A percentile compares a stretch with the other conserved stretches of the same genome.
Evolutionary conservation across 164 flowering plant genomes (phyloP).

Genomic region (Hamamelis virginiana): DNA sequence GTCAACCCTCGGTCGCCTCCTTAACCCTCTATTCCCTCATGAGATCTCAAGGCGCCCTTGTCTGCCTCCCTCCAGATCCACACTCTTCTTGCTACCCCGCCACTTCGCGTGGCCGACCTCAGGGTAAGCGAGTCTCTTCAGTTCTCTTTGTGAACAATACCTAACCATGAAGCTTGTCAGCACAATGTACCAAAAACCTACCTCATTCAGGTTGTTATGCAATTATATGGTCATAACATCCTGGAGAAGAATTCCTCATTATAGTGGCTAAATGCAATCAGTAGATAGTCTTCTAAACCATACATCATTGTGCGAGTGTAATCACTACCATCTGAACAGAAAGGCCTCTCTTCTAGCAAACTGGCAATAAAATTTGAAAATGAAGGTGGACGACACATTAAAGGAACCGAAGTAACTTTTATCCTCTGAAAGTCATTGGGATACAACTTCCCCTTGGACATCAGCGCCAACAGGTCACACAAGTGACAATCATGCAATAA

Average conservation of each 20-base stretch:
- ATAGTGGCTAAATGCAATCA: too few relatives aligned
- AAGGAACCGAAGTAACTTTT: background rate
- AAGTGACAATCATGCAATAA: too few relatives aligned
- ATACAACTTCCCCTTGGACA: background rate
- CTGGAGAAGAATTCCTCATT: background rate
- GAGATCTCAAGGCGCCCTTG: too few relatives aligned
- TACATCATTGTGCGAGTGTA: background rate
- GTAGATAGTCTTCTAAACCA: background rate
- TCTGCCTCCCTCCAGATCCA: too few relatives aligned
- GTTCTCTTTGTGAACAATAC: too few relatives aligned
- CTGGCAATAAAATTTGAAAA: background rate
- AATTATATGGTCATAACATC: background rate
- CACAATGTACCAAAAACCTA: background rate
- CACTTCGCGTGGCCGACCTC: too few relatives aligned
- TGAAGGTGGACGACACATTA: background rate
- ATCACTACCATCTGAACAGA: background rate
- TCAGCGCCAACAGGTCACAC: too few relatives aligned
- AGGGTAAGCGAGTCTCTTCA: too few relatives aligned
- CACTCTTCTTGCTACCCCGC: too few relatives aligned
- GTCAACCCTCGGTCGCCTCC: too few relatives aligned
- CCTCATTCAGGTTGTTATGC: background rate
- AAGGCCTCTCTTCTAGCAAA: background rate
- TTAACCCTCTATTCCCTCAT: too few relatives aligned
- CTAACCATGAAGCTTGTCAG: background rate
- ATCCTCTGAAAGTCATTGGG: background rate